Evolutionary conservation across 495 filamentous ascomycete species (phyloP).

Genomic region (Lophiostoma macrostomum): DNA sequence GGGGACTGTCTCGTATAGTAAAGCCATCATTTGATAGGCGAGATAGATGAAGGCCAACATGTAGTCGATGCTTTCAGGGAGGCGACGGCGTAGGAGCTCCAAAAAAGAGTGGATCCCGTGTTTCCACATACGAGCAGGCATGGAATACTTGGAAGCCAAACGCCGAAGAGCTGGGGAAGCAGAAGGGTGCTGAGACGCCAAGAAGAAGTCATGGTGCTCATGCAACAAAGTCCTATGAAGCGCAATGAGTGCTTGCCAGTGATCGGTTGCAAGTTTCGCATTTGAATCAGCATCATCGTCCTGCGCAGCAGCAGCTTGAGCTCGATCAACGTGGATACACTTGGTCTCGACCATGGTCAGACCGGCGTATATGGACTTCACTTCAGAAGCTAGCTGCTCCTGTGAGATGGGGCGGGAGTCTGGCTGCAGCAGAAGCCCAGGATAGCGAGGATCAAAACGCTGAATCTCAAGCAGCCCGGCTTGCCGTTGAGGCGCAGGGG

Average conservation of each 20-base stretch:
- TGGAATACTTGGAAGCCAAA: conserved; percentile 67
- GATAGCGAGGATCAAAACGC: conserved; percentile 24
- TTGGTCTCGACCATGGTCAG: conserved; percentile 78
- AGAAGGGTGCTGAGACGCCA: conserved; percentile 72
- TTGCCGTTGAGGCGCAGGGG: conserved; percentile 9
- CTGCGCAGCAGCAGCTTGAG: conserved; percentile 35
- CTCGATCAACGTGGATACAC: conserved; percentile 67
- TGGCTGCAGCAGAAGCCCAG: conserved; percentile 30
- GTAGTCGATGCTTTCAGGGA: conserved; percentile 69
- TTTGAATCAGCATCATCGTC: conserved; percentile 22
- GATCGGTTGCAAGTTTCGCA: conserved; percentile 53
- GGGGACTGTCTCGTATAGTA: conserved; percentile 72
- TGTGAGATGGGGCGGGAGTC: conserved; percentile 31
- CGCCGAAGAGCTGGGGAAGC: conserved; percentile 56
- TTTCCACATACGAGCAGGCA: conserved; percentile 84
- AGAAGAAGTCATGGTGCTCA: conserved; percentile 52
- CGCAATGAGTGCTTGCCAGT: conserved; percentile 72
- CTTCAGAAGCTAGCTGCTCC: conserved; percentile 35
- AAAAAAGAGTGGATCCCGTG: conserved; percentile 78
- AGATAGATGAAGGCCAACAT: conserved; percentile 81
- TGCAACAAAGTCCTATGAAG: conserved; percentile 58
- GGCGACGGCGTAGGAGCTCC: conserved; percentile 64
- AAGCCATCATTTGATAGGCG: conserved; percentile 76
- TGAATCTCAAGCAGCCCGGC: conserved; percentile 27
- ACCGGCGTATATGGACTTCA: conserved; percentile 71